Conservation (phyloP, 306 rosid genomes). For the Dryas octopetala region DNA sequence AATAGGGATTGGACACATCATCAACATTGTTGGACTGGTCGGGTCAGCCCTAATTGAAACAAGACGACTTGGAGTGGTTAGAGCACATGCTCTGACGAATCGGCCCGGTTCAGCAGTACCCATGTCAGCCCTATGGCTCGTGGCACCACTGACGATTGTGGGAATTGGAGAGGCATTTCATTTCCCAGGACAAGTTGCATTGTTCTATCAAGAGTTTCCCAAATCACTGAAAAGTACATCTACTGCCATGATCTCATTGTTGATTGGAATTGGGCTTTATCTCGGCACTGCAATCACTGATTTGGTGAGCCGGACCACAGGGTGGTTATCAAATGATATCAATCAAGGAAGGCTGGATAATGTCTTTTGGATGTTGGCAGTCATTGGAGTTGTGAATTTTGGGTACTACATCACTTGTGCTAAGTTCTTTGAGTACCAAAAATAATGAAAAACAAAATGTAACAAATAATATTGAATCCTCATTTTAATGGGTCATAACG, state of each 20-base stretch:
- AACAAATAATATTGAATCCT: too few species aligned
- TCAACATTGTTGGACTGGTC: conserved; percentile 7
- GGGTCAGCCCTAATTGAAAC: conserved; percentile 31
- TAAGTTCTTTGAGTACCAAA: conserved; percentile 15
- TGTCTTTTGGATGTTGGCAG: conserved; percentile 26
- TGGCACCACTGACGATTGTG: conserved; percentile 1
- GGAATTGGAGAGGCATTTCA: conserved; percentile 32
- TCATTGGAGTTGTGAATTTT: conserved; percentile 21
- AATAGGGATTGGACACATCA: conserved; percentile 28
- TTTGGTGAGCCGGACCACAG: conserved; percentile 11
- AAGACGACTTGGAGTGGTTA: conserved; percentile 12
- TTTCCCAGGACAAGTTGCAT: conserved; percentile 21
- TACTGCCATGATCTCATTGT: conserved; percentile 32
- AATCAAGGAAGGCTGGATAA: conserved; percentile 32
- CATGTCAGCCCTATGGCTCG: conserved; percentile 35
- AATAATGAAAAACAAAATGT: background rate
- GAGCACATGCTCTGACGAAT: background rate
- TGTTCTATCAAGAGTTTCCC: conserved; percentile 31
- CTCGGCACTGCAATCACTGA: conserved; percentile 22
- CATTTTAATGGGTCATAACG: too few species aligned
- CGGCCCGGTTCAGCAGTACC: conserved; percentile 19
- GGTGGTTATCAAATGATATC: conserved; percentile 32
- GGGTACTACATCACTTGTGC: conserved; percentile 31
- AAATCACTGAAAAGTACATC: conserved; percentile 31
- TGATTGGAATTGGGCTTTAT: conserved; percentile 30